phyloP scores from a whole-genome alignment of 257 asterid species.

The Pogostemon cablin region DNA sequence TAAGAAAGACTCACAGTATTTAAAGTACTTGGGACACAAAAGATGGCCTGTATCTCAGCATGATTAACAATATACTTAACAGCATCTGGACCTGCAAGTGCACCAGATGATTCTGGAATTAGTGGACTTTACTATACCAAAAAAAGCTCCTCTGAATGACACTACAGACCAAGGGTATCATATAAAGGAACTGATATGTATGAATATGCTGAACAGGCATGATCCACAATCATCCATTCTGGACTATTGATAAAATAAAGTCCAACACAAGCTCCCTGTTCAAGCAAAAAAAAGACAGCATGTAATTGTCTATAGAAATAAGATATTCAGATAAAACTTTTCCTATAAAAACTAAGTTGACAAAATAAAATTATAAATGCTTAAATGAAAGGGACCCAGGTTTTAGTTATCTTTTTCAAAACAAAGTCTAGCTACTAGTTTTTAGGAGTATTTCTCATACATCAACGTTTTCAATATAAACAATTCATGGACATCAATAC shows the following conservation, averaged over 20 bases:
- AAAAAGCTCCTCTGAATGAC: constrained; percentile 36
- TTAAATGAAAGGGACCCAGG: constrained; percentile 20
- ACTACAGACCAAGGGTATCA: constrained; percentile 91
- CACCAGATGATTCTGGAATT: constrained; percentile 32
- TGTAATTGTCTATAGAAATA: constrained; percentile 23
- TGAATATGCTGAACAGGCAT: constrained; percentile 94
- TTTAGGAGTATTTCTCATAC: neutral
- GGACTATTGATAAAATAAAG: constrained; percentile 89
- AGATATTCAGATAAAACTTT: neutral
- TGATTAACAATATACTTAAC: constrained; percentile 84
- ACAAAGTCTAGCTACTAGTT: constrained; percentile 16
- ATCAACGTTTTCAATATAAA: constrained; percentile 12
- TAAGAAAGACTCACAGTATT: constrained; percentile 63
- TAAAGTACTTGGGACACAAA: constrained; percentile 82
- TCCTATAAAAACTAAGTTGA: constrained; percentile 15
- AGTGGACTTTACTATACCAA: constrained; percentile 31
- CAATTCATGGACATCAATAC: constrained; percentile 7
- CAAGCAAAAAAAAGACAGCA: constrained; percentile 36
- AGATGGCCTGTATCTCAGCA: constrained; percentile 78
- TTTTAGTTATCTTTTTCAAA: neutral
- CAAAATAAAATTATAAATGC: constrained; percentile 7
- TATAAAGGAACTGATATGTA: constrained; percentile 90
- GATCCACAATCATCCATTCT: constrained; percentile 92
- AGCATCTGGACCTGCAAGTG: constrained; percentile 89
- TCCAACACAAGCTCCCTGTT: constrained; percentile 88